phyloP scores from a whole-genome alignment of 2,329 filamentous ascomycete genomes.

The Aspergillus pseudonomiae region DNA sequence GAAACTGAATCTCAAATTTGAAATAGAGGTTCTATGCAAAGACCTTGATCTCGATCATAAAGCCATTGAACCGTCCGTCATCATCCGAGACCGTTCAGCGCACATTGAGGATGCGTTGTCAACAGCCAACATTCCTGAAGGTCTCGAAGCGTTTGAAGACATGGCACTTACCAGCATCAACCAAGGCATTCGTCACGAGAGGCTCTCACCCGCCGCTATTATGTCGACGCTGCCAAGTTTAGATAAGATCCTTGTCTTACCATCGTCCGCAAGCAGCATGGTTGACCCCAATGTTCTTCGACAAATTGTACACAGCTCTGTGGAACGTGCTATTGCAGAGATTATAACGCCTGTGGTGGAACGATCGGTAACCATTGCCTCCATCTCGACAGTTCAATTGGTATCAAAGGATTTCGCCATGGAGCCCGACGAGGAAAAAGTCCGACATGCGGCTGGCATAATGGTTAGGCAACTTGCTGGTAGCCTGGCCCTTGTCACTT shows the following conservation, averaged over 20 bases:
- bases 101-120: conserved; percentile 62
- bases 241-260: conserved; percentile 75
- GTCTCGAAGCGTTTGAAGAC: conserved; percentile 80
- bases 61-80: conserved; percentile 81
- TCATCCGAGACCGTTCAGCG: conserved; percentile 75
- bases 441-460: conserved; percentile 83
- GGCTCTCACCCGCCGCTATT: conserved; percentile 76
- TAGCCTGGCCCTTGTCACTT: conserved; percentile 93
- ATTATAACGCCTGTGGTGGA: conserved; percentile 98
- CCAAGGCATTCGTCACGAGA: conserved; percentile 67
- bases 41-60: conserved; percentile 91
- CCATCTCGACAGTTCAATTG: conserved; percentile 93
- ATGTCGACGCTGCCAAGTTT: conserved; percentile 83
- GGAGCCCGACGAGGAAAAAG: conserved; percentile 83
- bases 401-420: conserved; percentile 96
- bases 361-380: conserved; percentile 94
- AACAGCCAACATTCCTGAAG: conserved; percentile 64
- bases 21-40: conserved; percentile 96
- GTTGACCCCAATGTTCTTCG: conserved; percentile 68
- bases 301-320: conserved; percentile 79
- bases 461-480: conserved; percentile 96
- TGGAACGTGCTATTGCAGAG: conserved; percentile 87
- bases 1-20: conserved; percentile 96
- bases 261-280: conserved; percentile 75
- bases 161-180: conserved; percentile 75